These are phyloP conservation scores for cucumber (Cucumis sativus) DNA, from an alignment of 306 rosid species.

Conservation along the genomic window Cucumber_9930_V3 NC_026658.2:3360501-3361000, in stretches of 20 bases:
- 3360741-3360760: background rate
- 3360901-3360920: background rate
- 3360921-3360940: background rate
- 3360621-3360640: background rate
- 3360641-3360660: background rate
- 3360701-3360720: background rate
- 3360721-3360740: background rate
- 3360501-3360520: background rate
- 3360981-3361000: constrained; percentile 63
- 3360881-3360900: background rate
- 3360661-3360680: background rate
- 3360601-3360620: background rate
- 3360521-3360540: background rate
- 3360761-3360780: background rate
- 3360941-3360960: constrained; percentile 28
- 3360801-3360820: background rate
- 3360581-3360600: background rate
- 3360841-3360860: background rate
- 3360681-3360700: background rate
- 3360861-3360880: background rate
- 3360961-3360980: constrained; percentile 43
- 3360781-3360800: background rate
- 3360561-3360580: background rate
- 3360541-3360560: background rate
- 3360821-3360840: background rate